Base-by-base conservation (phyloP, 768 basidiomycete species). In the Pleurotus salmoneostramineus region DNA sequence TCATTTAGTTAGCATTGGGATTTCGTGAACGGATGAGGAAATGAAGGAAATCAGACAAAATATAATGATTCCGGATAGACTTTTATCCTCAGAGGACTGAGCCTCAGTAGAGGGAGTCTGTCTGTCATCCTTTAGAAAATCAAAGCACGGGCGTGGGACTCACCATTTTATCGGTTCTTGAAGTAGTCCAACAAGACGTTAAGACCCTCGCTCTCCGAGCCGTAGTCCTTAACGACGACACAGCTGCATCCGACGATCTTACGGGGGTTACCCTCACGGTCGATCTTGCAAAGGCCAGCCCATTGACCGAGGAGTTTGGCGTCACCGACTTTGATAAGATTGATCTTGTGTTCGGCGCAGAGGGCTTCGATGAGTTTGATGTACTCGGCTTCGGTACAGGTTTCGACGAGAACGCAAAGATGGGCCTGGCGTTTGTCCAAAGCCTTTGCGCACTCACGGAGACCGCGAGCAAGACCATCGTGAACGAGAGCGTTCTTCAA, bases 281-380 rank as follows among this genome's bases (percentile, higher is more conserved):
- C 96, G 74, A 98, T 95, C 84, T 99, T 99, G 89, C 96, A 98
- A 61, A 99, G 85, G 69, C 96, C 95, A 66, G 93, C 95, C 96
- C 96, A 98, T 65, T 90, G 93, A 36, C 96, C 96, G 69, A 99
- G 90, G 64, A 96, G 86, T 79, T 99, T 99, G 69, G 93, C 90
- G 74, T 98, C 96, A 67, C 92, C 92, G 64, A 95, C 93, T 80
- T 98, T 98, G 92, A 99, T 98, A 63, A 99, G 80, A 82, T 95
- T 94, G 80, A 98, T 98, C 77, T 95, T 96, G 87, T 98, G 95
- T 80, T 97, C 95, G 62, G 93, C 91, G 73, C 96, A 98, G 71
- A 99, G 93, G 51, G 96, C 96, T 79, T 98, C 95, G 65, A 99
- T 97, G 80, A 99, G 93, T 82, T 98, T 98, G 86, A 97, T 92